Conservation (phyloP, 2,329 filamentous ascomycete species). For the Cladosporium oxysporum region DNA sequence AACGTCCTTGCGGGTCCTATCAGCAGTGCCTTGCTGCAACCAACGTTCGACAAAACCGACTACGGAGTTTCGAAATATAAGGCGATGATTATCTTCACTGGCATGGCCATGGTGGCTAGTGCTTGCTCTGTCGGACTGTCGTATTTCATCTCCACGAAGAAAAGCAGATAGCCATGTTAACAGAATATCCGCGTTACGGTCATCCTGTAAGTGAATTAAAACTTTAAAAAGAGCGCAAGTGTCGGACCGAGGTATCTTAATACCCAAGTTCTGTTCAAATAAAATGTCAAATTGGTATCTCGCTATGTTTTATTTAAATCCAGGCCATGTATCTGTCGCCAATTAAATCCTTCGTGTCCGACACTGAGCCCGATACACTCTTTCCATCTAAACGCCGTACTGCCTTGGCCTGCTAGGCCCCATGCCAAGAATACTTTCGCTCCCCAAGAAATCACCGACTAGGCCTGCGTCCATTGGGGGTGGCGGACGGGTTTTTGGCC, state of each 20-base stretch:
- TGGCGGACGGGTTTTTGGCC: constrained; percentile 13
- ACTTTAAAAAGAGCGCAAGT: too few relatives aligned
- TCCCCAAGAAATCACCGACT: constrained; percentile 37
- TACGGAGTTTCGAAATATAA: not conserved
- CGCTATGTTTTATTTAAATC: constrained; percentile 3
- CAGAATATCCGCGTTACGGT: not conserved
- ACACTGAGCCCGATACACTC: not conserved
- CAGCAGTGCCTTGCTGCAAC: not conserved
- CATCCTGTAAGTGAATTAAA: not conserved
- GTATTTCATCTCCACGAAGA: not conserved
- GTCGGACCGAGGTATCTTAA: too few relatives aligned
- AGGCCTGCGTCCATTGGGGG: constrained; percentile 29
- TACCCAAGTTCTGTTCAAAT: not conserved
- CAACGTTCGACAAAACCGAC: not conserved
- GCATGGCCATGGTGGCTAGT: not conserved
- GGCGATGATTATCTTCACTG: not conserved
- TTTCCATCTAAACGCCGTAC: not conserved
- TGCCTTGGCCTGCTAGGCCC: constrained; percentile 16
- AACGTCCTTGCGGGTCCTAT: not conserved
- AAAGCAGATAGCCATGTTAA: not conserved
- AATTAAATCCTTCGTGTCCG: not conserved
- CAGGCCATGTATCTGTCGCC: not conserved
- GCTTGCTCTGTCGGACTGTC: not conserved
- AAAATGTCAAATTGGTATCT: constrained; percentile 20
- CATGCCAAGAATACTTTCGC: constrained; percentile 37